These are phyloP conservation scores for Cardamine resedifolia DNA, from an alignment of 345 rosid species.

Conservation along the genomic window DNA sequence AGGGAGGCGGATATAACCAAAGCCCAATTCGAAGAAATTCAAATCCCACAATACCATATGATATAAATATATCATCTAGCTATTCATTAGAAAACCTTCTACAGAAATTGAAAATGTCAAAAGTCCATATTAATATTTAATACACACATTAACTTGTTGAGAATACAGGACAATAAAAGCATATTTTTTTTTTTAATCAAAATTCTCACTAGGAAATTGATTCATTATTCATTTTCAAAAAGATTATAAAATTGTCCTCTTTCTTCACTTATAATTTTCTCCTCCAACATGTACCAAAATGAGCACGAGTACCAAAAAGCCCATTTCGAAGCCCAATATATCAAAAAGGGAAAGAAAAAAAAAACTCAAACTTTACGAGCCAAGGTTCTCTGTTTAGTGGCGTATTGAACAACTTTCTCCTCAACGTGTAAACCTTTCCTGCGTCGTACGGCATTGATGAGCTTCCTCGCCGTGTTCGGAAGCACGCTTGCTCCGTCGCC, in stretches of 20 bases:
- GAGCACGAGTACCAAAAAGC: constrained; percentile 5
- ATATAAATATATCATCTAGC: too few species aligned
- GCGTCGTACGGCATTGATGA: constrained; percentile 69
- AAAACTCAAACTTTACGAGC: constrained; percentile 58
- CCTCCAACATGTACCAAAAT: neutral
- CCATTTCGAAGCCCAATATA: constrained; percentile 21
- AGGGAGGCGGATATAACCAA: neutral
- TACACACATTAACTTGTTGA: neutral
- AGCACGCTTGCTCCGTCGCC: constrained; percentile 90
- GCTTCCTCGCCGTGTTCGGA: constrained; percentile 82
- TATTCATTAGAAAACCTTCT: neutral
- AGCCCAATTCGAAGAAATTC: neutral
- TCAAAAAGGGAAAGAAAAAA: neutral
- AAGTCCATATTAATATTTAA: neutral
- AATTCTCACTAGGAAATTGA: too few species aligned
- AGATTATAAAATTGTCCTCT: neutral
- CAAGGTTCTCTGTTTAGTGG: constrained; percentile 81
- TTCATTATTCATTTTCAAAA: neutral
- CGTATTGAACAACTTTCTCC: constrained; percentile 83
- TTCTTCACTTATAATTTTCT: neutral
- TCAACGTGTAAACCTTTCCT: constrained; percentile 84
- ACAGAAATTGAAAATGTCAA: neutral
- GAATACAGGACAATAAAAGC: neutral
- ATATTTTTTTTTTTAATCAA: too few species aligned
- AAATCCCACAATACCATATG: too few species aligned